Evolutionary conservation across 768 basidiomycete genomes (phyloP).

Genomic region (Mycena vitilis): DNA sequence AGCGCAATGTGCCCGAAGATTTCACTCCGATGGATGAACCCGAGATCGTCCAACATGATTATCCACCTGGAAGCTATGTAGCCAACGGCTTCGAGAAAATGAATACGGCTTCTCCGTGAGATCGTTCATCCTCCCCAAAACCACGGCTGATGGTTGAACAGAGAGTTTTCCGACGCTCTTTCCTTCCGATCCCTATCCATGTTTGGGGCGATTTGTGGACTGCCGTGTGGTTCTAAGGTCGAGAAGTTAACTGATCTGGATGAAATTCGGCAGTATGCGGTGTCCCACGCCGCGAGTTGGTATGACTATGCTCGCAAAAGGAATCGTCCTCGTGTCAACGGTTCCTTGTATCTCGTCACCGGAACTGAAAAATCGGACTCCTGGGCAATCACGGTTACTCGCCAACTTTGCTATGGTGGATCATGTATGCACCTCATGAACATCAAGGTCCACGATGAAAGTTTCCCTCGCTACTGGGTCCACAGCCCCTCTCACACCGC

Average conservation of each 20-base stretch:
- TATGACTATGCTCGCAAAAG: background rate
- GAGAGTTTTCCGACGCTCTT: background rate
- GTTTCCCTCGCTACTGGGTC: background rate
- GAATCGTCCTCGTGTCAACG: constrained; percentile 43
- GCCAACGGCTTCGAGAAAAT: background rate
- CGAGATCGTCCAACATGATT: too few relatives aligned
- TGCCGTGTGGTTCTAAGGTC: background rate
- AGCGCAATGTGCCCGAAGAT: background rate
- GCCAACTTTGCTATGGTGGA: background rate
- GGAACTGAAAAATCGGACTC: constrained; percentile 22
- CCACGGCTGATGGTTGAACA: too few relatives aligned
- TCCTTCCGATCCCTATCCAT: background rate
- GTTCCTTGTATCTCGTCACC: constrained; percentile 32
- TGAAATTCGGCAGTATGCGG: background rate
- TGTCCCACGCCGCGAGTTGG: background rate
- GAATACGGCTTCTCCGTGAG: background rate
- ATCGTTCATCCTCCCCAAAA: too few relatives aligned
- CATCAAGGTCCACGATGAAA: too few relatives aligned
- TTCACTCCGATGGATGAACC: background rate
- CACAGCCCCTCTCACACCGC: background rate
- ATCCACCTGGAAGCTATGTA: background rate
- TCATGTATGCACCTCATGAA: constrained; percentile 1
- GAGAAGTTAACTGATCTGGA: background rate
- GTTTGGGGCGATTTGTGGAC: background rate
- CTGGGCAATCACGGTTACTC: background rate